Conservation (phyloP, 768 basidiomycete genomes). For the Zangia roseola region DNA sequence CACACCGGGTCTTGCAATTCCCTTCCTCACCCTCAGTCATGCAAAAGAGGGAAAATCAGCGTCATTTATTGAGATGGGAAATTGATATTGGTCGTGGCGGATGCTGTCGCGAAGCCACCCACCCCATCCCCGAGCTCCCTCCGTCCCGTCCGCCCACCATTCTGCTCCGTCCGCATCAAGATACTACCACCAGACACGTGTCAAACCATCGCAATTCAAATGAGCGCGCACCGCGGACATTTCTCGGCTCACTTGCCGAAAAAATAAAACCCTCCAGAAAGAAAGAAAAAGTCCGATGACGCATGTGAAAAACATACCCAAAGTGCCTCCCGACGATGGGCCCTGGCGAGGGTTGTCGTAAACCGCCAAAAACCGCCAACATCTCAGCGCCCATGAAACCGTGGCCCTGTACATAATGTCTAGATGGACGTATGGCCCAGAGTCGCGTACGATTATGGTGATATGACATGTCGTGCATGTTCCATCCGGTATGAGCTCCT, state of each 20-base stretch:
- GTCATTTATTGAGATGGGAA: background rate
- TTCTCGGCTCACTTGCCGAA: background rate
- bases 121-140: background rate
- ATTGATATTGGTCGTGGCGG: conserved; percentile 4
- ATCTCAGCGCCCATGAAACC: too few relatives aligned
- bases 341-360: conserved; percentile 4
- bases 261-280: background rate
- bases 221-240: conserved; percentile 16
- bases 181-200: background rate
- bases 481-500: too few relatives aligned
- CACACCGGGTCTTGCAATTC: conserved; percentile 5
- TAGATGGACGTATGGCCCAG: too few relatives aligned
- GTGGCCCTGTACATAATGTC: too few relatives aligned
- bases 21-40: background rate
- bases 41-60: background rate
- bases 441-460: too few relatives aligned
- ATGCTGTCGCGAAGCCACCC: conserved; percentile 15
- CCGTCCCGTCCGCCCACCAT: too few relatives aligned
- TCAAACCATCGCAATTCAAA: background rate
- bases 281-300: background rate
- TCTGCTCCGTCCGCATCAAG: too few relatives aligned
- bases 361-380: background rate
- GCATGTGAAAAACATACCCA: conserved; percentile 7
- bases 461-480: too few relatives aligned
- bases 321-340: background rate